Conservation (phyloP, 352 stramenopile genomes). For the Labyrinthula sp. region DNA sequence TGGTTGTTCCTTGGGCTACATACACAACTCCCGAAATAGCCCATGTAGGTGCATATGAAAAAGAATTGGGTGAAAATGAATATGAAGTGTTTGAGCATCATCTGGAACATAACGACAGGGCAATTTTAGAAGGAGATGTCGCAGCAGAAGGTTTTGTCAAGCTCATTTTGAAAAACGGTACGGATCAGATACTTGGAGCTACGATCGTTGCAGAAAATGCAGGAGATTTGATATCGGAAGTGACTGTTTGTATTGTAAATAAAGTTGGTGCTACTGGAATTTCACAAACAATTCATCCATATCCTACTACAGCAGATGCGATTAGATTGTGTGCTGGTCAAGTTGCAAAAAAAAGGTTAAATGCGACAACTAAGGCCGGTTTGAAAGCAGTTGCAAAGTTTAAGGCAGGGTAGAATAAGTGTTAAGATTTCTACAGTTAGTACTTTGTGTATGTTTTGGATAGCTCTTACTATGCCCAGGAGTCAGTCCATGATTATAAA, state of each 20-base stretch:
- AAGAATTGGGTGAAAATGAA: constrained; percentile 39
- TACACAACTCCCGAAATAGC: constrained; percentile 62
- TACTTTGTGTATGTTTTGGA: too few relatives aligned
- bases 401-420: too few relatives aligned
- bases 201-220: constrained; percentile 51
- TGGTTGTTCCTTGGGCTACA: constrained; percentile 51
- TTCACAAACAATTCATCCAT: too few relatives aligned
- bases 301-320: too few relatives aligned
- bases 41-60: constrained; percentile 44
- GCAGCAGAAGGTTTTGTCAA: constrained; percentile 48
- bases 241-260: constrained; percentile 55
- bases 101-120: constrained; percentile 45
- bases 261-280: too few relatives aligned
- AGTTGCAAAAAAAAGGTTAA: too few relatives aligned
- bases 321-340: too few relatives aligned
- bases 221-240: constrained; percentile 58
- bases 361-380: too few relatives aligned
- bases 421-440: too few relatives aligned
- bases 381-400: too few relatives aligned
- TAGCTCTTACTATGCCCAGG: too few relatives aligned
- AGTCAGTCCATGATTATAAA: too few relatives aligned
- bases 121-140: constrained; percentile 52
- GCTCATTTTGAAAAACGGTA: constrained; percentile 46
- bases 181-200: constrained; percentile 47
- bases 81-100: constrained; percentile 41